Percentiles rank a stretch among this genome's conserved stretches.
Conservation (phyloP, 1,139 yeast genomes). For the Candida albicans region DNA sequence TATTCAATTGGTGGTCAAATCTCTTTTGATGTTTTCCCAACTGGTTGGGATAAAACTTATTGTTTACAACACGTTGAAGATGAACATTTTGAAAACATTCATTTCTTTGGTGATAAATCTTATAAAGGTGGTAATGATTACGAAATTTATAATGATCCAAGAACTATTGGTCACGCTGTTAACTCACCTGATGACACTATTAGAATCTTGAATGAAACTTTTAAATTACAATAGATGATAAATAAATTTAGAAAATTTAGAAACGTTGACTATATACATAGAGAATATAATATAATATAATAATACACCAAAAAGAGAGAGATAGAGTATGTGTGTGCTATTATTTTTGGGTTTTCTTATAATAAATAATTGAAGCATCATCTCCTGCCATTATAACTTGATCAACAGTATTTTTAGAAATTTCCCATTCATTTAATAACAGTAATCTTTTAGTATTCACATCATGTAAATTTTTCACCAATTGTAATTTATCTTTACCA, state of each 20-base stretch:
- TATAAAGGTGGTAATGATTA: conserved; percentile 98
- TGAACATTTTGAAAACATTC: conserved; percentile 84
- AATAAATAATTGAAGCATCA: conserved; percentile 63
- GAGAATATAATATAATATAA: neutral
- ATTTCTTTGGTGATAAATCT: conserved; percentile 98
- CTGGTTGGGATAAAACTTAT: conserved; percentile 99
- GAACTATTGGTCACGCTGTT: conserved; percentile 96
- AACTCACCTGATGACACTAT: conserved; percentile 85
- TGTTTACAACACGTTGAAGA: conserved; percentile 87
- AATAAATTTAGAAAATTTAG: conserved; percentile 1
- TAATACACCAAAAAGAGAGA: neutral
- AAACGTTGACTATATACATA: conserved; percentile 6
- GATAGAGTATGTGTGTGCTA: too few relatives aligned
- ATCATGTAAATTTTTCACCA: conserved; percentile 33
- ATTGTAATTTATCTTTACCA: conserved; percentile 19
- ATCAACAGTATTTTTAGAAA: conserved; percentile 30
- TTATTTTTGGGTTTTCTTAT: conserved; percentile 25
- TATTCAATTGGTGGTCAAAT: conserved; percentile 99
- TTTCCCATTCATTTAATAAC: conserved; percentile 30
- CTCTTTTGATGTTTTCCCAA: conserved; percentile 98
- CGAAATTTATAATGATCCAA: conserved; percentile 86
- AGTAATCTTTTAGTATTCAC: conserved; percentile 47
- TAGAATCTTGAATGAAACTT: conserved; percentile 77
- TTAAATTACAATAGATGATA: conserved; percentile 48
- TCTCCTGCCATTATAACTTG: conserved; percentile 68